Evolutionary conservation across 75 land plant genomes (phyloP), one percentile per base, ranked within the genome.

Genomic region (Pinus albicaulis): DNA sequence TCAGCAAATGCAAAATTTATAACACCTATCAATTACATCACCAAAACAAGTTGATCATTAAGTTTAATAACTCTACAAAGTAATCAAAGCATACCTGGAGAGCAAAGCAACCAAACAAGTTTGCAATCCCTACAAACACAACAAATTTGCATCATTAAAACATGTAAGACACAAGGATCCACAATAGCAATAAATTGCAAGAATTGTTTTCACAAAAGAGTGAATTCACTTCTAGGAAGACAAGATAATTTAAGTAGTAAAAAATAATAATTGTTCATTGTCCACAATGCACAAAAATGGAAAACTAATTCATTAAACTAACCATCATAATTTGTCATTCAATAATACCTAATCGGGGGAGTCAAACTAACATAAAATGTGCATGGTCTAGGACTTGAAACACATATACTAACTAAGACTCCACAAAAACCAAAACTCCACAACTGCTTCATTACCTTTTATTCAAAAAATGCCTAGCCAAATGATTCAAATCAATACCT

Each of bases 31-130:
- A 38, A n/a, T 36, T n/a, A 36, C 52, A 96, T 98, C 97, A 83
- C 59, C 93, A 90, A 57, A 96, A 86, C 24, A 96, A 82, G 48
- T 98, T 85, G 72, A 96, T 98, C 89, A 66, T 77, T 98, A 96
- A 26, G 98, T 92, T 86, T 96, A 98, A 57, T 94, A 77, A 48
- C 95, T 93, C 99, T 96, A 81, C 55, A 75, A 65, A 80, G 61
- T 10, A 48, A 48, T 2, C 11, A 48, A 48, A 73, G 55, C 61
- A 59, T 59, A 59, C 61, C 61, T 59, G 20, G 61, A 19, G 2
- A 59, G 61, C 61, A 59, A 19, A 20, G 61, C 61, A 8, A 59
- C 61, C 23, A 59, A 20, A 22, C 61, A 59, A 59, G 23, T 59
- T 19, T 59, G 23, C 61, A 59, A 20, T 20, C 61, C 61, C 61